These are phyloP conservation scores for Purshia tridentata DNA, from an alignment of 306 rosid genomes.

Conservation along the genomic window DNA sequence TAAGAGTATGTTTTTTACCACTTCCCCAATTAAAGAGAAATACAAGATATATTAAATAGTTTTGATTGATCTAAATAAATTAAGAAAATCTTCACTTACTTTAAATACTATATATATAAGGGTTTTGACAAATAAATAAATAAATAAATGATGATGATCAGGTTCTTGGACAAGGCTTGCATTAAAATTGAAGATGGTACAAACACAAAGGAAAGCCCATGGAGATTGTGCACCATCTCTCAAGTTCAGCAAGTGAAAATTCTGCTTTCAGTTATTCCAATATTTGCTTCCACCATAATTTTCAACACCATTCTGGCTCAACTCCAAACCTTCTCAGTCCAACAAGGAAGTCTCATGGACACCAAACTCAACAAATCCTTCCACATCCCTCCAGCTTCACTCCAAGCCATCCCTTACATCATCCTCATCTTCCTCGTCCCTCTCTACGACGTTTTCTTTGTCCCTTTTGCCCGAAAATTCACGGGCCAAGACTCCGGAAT, in stretches of 20 bases:
- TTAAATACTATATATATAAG: too few relatives aligned
- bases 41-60: too few relatives aligned
- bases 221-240: conserved; percentile 69
- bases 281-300: conserved; percentile 89
- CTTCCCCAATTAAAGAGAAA: too few relatives aligned
- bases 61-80: too few relatives aligned
- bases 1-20: too few relatives aligned
- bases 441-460: conserved; percentile 72
- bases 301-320: conserved; percentile 98
- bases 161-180: conserved; percentile 93
- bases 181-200: conserved; percentile 46
- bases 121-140: too few relatives aligned
- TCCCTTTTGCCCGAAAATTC: conserved; percentile 73
- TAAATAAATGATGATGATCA: conserved; percentile 16
- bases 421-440: conserved; percentile 79
- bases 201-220: conserved; percentile 57
- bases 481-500: conserved; percentile 85
- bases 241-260: conserved; percentile 86
- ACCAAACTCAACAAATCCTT: conserved; percentile 62
- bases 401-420: conserved; percentile 87
- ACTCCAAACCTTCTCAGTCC: conserved; percentile 96
- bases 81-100: too few relatives aligned
- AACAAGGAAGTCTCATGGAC: conserved; percentile 88
- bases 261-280: conserved; percentile 73
- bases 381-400: conserved; percentile 86